Percentiles rank a stretch among this genome's conserved stretches.
These are phyloP conservation scores for Aspergillus pseudotamarii DNA, from an alignment of 2,329 filamentous ascomycete species.

Conservation along the genomic window DNA sequence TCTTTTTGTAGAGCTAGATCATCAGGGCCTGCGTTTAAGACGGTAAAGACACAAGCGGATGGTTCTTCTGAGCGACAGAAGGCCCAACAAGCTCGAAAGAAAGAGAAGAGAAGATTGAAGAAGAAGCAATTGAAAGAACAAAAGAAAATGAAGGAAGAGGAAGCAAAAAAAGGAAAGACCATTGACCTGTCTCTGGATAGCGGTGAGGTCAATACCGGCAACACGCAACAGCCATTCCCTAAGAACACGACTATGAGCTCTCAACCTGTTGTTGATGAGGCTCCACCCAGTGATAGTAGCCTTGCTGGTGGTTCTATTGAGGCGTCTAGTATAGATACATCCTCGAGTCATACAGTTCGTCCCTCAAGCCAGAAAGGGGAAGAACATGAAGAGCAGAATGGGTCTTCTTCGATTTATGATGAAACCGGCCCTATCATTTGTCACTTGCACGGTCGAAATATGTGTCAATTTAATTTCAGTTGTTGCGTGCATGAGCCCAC, in stretches of 20 bases:
- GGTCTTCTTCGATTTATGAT: not conserved
- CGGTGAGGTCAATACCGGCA: not conserved
- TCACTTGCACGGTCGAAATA: conserved; percentile 10
- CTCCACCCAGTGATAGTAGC: not conserved
- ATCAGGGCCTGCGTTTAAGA: not conserved
- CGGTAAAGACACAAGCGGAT: conserved; percentile 15
- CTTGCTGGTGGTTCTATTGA: not conserved
- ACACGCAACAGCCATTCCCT: not conserved
- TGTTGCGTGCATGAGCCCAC: conserved; percentile 24
- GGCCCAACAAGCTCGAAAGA: conserved; percentile 5
- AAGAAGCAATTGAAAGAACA: not conserved
- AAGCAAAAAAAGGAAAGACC: not conserved
- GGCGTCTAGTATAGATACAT: not conserved
- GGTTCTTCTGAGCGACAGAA: conserved; percentile 9
- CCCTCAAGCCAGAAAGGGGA: not conserved
- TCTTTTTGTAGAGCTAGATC: not conserved
- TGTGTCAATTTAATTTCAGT: conserved; percentile 17
- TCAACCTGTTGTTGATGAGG: not conserved
- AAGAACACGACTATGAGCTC: not conserved
- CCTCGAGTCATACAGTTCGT: not conserved
- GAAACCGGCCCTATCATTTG: not conserved
- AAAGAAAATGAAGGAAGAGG: not conserved
- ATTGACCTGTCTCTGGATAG: not conserved
- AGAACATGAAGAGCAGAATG: not conserved
- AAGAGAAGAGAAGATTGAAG: not conserved